Evolutionary conservation across 1,139 yeast genomes (phyloP).

Genomic region (Geotrichum restrictum): DNA sequence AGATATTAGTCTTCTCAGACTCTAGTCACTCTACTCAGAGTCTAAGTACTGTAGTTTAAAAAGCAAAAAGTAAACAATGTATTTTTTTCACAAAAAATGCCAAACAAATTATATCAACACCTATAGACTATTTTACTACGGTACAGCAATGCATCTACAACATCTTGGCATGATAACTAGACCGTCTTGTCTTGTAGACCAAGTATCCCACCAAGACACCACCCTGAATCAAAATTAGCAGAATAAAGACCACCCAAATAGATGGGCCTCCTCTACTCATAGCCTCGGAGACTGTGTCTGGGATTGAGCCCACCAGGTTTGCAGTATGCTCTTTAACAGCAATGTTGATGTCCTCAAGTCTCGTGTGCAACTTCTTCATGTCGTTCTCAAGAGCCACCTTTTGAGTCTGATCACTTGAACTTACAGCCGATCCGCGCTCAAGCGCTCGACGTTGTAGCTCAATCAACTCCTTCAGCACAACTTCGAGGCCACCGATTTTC

Average conservation of each 20-base stretch:
- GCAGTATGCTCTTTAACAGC: constrained; percentile 31
- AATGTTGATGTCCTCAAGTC: constrained; percentile 27
- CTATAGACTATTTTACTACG: too few species aligned
- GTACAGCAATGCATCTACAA: constrained; percentile 18
- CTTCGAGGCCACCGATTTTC: constrained; percentile 13
- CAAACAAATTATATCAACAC: too few species aligned
- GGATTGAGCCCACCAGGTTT: constrained; percentile 29
- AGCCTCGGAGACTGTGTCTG: constrained; percentile 33
- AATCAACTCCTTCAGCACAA: constrained; percentile 14
- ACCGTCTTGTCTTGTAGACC: constrained; percentile 30
- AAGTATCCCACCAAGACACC: constrained; percentile 31
- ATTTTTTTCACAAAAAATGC: too few species aligned
- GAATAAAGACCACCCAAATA: constrained; percentile 30
- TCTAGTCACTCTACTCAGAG: too few species aligned
- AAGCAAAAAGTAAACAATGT: too few species aligned
- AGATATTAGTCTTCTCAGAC: too few species aligned
- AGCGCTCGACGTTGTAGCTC: constrained; percentile 16
- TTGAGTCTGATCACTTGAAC: constrained; percentile 18
- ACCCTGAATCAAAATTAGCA: constrained; percentile 33
- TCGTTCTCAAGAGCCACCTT: constrained; percentile 25
- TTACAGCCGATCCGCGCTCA: constrained; percentile 16
- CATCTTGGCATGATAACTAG: constrained; percentile 35
- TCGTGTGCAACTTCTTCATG: constrained; percentile 26
- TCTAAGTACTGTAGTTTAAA: too few species aligned
- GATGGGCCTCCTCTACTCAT: constrained; percentile 33